Conservation (phyloP, 441 rosid genomes). For the Breynia disticha region DNA sequence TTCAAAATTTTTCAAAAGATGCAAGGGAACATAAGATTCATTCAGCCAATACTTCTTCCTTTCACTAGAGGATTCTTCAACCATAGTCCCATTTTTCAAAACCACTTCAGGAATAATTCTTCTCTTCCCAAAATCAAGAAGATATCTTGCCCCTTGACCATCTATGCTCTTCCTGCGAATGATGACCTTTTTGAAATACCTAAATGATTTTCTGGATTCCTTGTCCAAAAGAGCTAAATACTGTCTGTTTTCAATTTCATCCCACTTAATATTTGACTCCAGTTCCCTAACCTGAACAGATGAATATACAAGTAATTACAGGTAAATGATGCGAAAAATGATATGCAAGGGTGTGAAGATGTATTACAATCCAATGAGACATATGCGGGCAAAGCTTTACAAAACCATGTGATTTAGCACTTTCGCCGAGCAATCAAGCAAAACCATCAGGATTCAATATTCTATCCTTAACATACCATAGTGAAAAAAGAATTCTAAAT, state of each 20-base stretch:
- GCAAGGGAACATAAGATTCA: slow-evolving; percentile 73
- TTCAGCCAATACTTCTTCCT: slow-evolving; percentile 85
- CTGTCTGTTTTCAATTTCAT: slow-evolving; percentile 66
- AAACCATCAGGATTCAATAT: no score
- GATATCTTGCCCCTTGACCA: slow-evolving; percentile 56
- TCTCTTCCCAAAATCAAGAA: slow-evolving; percentile 97
- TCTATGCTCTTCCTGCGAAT: slow-evolving; percentile 67
- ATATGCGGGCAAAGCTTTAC: no score
- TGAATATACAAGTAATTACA: slow-evolving; percentile 3
- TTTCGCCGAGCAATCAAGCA: no score
- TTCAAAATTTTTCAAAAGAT: slow-evolving; percentile 87
- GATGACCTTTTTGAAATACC: slow-evolving; percentile 80
- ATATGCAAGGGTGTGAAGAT: no score
- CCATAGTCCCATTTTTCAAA: slow-evolving; percentile 46
- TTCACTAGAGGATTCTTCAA: slow-evolving; percentile 83
- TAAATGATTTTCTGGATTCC: slow-evolving; percentile 59
- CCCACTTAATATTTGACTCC: slow-evolving; percentile 73
- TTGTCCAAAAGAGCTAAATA: slow-evolving; percentile 49
- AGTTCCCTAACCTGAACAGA: slow-evolving; percentile 73
- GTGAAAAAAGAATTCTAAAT: no score
- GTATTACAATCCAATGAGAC: no score
- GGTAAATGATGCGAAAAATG: neutral
- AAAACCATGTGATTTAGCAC: no score
- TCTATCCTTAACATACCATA: no score
- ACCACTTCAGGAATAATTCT: slow-evolving; percentile 74